phyloP scores from a whole-genome alignment of 2,329 filamentous ascomycete species.

The Dryadomyces quercus-mongolicae region DNA sequence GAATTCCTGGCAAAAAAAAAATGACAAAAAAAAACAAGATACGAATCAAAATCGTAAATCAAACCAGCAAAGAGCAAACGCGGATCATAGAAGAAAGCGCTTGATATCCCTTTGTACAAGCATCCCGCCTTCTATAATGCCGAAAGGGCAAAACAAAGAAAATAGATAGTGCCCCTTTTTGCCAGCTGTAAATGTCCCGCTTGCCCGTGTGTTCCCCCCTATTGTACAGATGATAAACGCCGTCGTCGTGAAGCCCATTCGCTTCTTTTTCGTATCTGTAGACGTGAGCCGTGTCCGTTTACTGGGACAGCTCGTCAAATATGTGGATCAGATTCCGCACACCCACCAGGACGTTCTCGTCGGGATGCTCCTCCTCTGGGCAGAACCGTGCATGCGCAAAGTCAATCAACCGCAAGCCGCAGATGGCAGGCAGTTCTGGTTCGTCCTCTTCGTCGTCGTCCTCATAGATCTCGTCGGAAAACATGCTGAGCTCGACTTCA shows the following conservation, averaged over 20 bases:
- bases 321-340: constrained; percentile 61
- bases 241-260: neutral
- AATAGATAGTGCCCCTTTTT: neutral
- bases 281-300: neutral
- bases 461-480: constrained; percentile 21
- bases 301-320: constrained; percentile 50
- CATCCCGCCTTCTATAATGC: neutral
- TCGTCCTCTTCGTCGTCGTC: constrained; percentile 23
- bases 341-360: constrained; percentile 70
- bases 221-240: neutral
- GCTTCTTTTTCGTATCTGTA: neutral
- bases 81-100: too few relatives aligned
- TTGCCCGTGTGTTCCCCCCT: too few relatives aligned
- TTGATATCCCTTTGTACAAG: neutral
- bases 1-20: neutral
- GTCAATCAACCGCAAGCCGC: constrained; percentile 80
- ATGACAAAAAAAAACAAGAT: neutral
- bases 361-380: constrained; percentile 69
- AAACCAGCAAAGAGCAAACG: neutral
- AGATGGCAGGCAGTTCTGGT: constrained; percentile 48
- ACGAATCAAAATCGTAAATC: neutral
- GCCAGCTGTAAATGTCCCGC: neutral
- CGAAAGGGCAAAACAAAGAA: neutral
- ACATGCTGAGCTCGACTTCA: constrained; percentile 39
- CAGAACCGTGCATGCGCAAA: constrained; percentile 89